Evolutionary conservation across 2,329 filamentous ascomycete genomes (phyloP).

Genomic region (Calonectria pauciramosa): DNA sequence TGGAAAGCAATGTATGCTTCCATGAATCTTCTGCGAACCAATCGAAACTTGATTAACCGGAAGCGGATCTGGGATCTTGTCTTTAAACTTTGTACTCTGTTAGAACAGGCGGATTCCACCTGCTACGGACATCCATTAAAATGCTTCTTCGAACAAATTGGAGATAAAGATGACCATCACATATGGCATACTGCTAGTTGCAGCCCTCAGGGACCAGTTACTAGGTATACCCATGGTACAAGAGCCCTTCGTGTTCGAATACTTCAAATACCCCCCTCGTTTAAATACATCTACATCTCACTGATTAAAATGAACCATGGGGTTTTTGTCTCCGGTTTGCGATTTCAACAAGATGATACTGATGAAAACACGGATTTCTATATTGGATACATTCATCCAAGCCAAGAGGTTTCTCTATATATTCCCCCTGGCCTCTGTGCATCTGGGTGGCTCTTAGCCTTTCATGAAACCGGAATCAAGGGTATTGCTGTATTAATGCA

Average conservation of each 20-base stretch:
- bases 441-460: conserved; percentile 15
- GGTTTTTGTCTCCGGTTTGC: not conserved
- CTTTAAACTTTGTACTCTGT: not conserved
- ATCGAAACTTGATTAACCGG: not conserved
- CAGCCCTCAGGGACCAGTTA: not conserved
- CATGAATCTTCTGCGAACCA: not conserved
- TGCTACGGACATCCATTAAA: not conserved
- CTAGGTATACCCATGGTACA: not conserved
- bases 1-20: not conserved
- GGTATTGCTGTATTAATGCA: conserved; percentile 8
- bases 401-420: not conserved
- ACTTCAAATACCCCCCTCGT: not conserved
- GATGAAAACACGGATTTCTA: not conserved
- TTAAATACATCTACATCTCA: not conserved
- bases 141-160: not conserved
- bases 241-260: not conserved
- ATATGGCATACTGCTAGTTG: not conserved
- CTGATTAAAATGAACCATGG: not conserved
- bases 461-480: conserved; percentile 12
- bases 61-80: not conserved
- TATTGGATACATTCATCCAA: not conserved
- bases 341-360: not conserved
- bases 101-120: not conserved
- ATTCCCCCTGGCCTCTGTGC: not conserved
- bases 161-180: not conserved